Base-by-base conservation (phyloP, 352 stramenopile genomes). In the Globisporangium ultimum region DNA sequence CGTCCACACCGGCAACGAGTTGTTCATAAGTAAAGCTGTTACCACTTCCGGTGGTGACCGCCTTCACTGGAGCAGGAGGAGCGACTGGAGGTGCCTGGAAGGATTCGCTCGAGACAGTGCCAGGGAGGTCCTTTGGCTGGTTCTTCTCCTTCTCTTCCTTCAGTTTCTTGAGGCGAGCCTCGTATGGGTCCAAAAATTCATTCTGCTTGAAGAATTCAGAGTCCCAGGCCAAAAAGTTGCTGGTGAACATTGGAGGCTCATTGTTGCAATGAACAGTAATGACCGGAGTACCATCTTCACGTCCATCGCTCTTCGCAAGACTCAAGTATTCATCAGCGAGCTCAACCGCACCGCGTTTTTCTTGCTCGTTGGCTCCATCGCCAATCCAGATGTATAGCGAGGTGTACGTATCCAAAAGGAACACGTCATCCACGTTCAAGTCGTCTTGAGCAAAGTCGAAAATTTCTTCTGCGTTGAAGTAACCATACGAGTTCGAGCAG, bases 341-440 rank as follows among this genome's bases (percentile, higher is more conserved):
- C 61, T 73, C 63, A 51, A 87, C 62, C 5, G 78, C 64, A 34
- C 88, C 76, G 24, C 74, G 72, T 69, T 95, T 90, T 67, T 94
- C 84, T 7, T 72, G 46, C 32, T 92, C 80, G 55, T 89, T 94
- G 5, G 82, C 84, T 58, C 80, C 75, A 42, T 63, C 61, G 58
- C 91, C 91, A 43, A 97, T 87, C 91, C 91, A 98, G 14, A 98
- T 76, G 66, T 93, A 98, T 51, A 98, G 69, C 34, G 74, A 84
- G 54, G 84, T 93, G 71, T 90, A 96, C 53, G 84, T 91, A 70
- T 98, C 90, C 12, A 98, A 67, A 13, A 98, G 75, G 68, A 97
- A 96, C 22, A 98, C 88, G 55, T 98, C 90, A 50, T 95, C 87
- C 9, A 82, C 75, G 68, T 93, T 95, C 40, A 98, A 74, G 60